Evolutionary conservation across 345 rosid genomes (phyloP), one percentile per base, ranked within the genome.

Genomic region (Populus simonii): DNA sequence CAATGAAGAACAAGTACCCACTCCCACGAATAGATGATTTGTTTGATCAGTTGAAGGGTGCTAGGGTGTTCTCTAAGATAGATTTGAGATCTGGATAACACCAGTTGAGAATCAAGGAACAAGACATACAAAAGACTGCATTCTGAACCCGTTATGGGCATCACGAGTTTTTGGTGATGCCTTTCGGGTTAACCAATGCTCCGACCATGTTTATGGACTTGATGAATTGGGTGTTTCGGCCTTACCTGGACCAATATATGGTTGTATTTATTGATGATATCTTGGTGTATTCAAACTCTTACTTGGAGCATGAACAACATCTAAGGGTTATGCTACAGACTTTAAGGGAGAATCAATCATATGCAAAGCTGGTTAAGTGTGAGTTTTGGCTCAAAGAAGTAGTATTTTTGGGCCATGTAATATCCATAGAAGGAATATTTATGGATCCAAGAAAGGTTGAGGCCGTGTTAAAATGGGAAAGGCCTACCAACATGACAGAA

Each of bases 191-290:
- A 6, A 47, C 62, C 22, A 72, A 72, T 27, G 43, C 63, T 0
- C 43, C 7, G 1, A 0, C 39, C 2, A 27, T 27, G 27, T 72
- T 53, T 18, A 72, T 72, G 66, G 63, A 51, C 10, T 9, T 72
- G 6, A 72, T 72, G 75, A 49, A 71, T 22, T 5, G 15, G 9
- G 39, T n/a, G 7, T 72, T 49, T 5, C 0, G 0, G 0, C 25
- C 20, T 2, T 72, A 49, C n/a, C 17, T 72, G 66, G 43, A 72
- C 8, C 16, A 47, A 25, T 72, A 49, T 13, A 7, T 72, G 17
- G 35, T 72, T 6, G 38, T 73, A 2, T 73, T 73, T 15, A 57
- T 73, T 18, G 68, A 61, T 35, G 76, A 73, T 12, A 73, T 57
- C 1, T 10, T 73, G 43, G 36, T 73, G 1, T 73, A 73, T 27